Conservation (phyloP, 2,329 filamentous ascomycete genomes). For the Trichoderma sp. region DNA sequence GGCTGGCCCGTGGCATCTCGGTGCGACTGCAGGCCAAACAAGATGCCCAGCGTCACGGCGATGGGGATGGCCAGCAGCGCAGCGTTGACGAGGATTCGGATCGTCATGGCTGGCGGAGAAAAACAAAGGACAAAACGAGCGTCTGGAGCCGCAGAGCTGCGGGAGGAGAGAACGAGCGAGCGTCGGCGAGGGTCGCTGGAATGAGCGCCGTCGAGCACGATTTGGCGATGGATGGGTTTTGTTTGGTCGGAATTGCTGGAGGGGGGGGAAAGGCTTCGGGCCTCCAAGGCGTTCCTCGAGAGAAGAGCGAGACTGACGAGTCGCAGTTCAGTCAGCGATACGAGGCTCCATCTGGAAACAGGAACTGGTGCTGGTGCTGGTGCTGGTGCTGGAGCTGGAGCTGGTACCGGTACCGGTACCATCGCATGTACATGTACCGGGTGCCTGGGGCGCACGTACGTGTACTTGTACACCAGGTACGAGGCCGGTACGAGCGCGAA, state of each 20-base stretch:
- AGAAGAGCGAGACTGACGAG: conserved; percentile 2
- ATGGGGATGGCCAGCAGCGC: conserved; percentile 53
- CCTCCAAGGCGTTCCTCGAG: neutral
- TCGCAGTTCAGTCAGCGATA: conserved; percentile 15
- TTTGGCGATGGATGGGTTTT: neutral
- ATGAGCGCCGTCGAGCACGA: neutral
- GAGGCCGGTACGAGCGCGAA: conserved; percentile 1
- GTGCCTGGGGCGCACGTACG: conserved; percentile 11
- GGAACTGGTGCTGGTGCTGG: too few species aligned
- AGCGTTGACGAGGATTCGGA: conserved; percentile 52
- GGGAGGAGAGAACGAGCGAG: conserved; percentile 17
- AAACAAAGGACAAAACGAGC: conserved; percentile 20
- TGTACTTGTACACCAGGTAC: conserved; percentile 1
- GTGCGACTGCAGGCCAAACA: conserved; percentile 52
- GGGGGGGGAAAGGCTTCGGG: neutral
- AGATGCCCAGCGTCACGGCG: conserved; percentile 50
- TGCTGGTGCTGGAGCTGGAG: too few species aligned
- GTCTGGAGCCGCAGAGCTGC: conserved; percentile 22
- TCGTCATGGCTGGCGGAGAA: conserved; percentile 36
- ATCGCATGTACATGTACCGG: conserved; percentile 9
- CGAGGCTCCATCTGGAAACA: conserved; percentile 3
- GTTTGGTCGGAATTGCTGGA: conserved; percentile 14
- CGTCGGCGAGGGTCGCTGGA: conserved; percentile 11
- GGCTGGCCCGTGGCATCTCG: conserved; percentile 45
- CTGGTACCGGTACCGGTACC: neutral